Base-by-base conservation (phyloP, 2,329 filamentous ascomycete genomes). In the Escovopsis weberi region DNA sequence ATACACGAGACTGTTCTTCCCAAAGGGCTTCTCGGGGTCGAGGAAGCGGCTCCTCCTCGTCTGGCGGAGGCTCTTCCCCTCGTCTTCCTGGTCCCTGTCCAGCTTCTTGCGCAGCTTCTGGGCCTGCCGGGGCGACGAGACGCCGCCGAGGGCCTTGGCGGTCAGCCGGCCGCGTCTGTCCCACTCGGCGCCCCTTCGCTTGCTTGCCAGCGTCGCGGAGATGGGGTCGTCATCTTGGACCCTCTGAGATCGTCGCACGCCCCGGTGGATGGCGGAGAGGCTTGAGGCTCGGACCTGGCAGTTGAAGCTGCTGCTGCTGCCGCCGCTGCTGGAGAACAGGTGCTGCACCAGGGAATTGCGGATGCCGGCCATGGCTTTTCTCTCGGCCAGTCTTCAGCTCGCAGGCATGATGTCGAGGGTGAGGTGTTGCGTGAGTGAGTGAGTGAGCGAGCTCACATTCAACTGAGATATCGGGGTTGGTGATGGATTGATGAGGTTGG, bases 251-350 rank as follows among this genome's bases (percentile, higher is more conserved):
- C 64, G 28, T 37, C 78, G 74, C 43, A 85, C 66, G 12, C 82
- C 82, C 38, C 72, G 68, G 49, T 78, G 74, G 53, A 87, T 86
- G 37, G 80, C 81, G 9, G 80, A 82, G 46, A 85, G 68, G 36
- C 55, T 60, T 26, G 59, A 53, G 19, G 51, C 30, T 36, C 59
- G 60, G 35, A 50, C 47, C 28, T 12, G 47, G 42, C 4, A 51
- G 36, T 23, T 48, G 51, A 12, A 32, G 26, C 18, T 33, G 37
- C 23, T 23, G 23, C 23, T 23, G 23, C 3, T 23, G n/a, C n/a
- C n/a, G 26, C 18, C 11, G 30, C 26, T 33, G 2, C 23, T n/a
- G 11, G 35, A 33, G 4, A 39, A 30, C 32, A 50, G 30, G n/a
- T 40, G 33, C 12, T 33, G 39, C 15, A 45, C 37, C n/a, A 54